Evolutionary conservation across 106 monocot species (phyloP), one percentile per base, ranked within the genome.

Genomic region (Amphibolis antarctica): DNA sequence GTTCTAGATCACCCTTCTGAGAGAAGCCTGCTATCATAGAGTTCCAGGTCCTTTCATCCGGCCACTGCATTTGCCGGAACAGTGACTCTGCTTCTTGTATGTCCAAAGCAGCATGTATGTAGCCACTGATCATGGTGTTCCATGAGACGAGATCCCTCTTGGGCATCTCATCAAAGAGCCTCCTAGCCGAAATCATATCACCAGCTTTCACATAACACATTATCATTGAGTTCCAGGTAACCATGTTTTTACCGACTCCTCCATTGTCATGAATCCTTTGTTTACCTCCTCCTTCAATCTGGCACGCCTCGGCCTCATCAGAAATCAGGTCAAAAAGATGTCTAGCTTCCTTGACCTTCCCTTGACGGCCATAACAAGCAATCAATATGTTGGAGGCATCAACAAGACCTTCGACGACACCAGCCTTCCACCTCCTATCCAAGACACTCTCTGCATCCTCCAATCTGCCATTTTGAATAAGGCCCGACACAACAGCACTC

Each of bases 181-280:
- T 43, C 63, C 78, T 79, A 2, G 88, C 88, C 0, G 75, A 70
- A 0, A 21, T 12, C 55, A 92, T 15, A 28, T 85, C 80, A 1
- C 85, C 76, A 14, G 74, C 73, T 64, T 83, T 88, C 21, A 85
- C 66, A 49, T 92, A 88, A 56, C 84, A 82, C 84, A 88, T 80
- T 66, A 85, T 85, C 87, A 92, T 92, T n/a, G 92, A 74, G 78
- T 92, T 92, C 88, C 88, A 92, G 17, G 82, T 77, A 1, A 92
- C 51, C 12, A 82, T 64, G 74, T 92, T 77, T 67, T 76, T 71
- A 66, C 60, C 29, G 71, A 80, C 20, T 18, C 36, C 13, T 6
- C 53, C 31, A 29, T 12, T 31, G 1, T 31, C 17, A 30, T 36
- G 31, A 60, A 29, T 14, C 21, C 36, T 22, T 6, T 9, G 10